Evolutionary conservation across 805 yeast species (phyloP), one percentile per base, ranked within the genome.

Genomic region (Maudiozyma bulderi): DNA sequence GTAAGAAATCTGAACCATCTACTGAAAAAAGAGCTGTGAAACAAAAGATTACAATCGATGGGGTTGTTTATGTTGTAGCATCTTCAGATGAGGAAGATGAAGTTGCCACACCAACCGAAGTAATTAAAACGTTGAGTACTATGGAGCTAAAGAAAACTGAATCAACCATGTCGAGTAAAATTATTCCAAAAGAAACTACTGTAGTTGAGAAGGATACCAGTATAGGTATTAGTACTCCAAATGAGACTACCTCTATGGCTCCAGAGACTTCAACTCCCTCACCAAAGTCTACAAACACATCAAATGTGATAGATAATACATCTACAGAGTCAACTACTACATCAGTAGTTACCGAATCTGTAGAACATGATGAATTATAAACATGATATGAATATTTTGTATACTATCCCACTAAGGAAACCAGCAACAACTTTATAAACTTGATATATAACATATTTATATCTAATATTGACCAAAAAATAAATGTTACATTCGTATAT

Each of bases 41-140:
- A 45, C 38, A 42, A 20, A 49, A 39, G 8, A 33, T 51, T 30
- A 51, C 54, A 3, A 45, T 51, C 20, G 52, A 44, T 44, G 41
- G 41, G 30, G 48, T 49, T 15, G 48, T 51, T 13, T 51, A 51
- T 47, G 52, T 46, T 8, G 52, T 47, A 15, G 40, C 49, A 9
- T 32, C 49, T 2, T 14, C 13, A n/a, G 38, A 35, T 35, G 38
- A n/a, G 6, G 14, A 3, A 5, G n/a, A 14, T 6, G 38, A 35
- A n/a, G 14, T 15, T 35, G 8, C 38, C 8, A 13, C n/a, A 13
- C 14, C 38, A n/a, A 35, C 38, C 6, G 38, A 35, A 20, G 26
- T 20, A 20, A 20, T 20, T 20, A 20, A 20, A 4, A 20, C 26
- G 26, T 20, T 20, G 26, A 20, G 26, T 20, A 20, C 26, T 20